Evolutionary conservation across 768 basidiomycete genomes (phyloP), one percentile per base, ranked within the genome.

Genomic region (Trametes punicea): DNA sequence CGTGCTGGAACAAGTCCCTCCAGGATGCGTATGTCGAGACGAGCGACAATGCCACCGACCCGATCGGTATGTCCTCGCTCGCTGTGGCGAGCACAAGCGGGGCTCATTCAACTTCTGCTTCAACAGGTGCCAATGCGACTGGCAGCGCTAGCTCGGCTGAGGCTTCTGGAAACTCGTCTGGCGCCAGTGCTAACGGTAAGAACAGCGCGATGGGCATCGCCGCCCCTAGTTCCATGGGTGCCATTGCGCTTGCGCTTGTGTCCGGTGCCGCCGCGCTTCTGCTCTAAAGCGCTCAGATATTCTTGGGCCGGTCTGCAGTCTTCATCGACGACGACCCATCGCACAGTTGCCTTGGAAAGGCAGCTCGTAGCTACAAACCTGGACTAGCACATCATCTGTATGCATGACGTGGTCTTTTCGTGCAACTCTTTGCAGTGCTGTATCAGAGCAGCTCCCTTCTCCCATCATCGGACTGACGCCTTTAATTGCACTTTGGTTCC

Each of bases 1-100:
- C 70, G 3, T 97, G 93, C 75, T 64, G 88, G 59, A 78, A 83
- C 66, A 73, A 76, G 68, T 69, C 75, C 13, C 62, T 84, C 16
- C 60, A 69, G 18, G 82, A 92, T 65, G 83, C 89, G 2, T 96
- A 94, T 73, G 74, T 90, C 57, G 91, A 94, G 76, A 89, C 88
- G 2, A 88, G 88, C 65, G 74, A 87, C 68, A 93, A 92, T 73
- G 59, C 60, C 26, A 78, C 83, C 25, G 80, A 85, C 65, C 83
- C 84, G 5, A 79, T 80, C 20, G 55, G 57, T 55, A 58, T 30
- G 56, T 58, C 46, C 6, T n/a, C 39, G 2, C 20, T 27, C 16
- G 23, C 29, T 16, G 5, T 21, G 10, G n/a, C 6, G 2, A 26
- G 29, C 20, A 30, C 38, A 15, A 33, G 30, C 18, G 39, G 46